Percentiles rank a stretch among this genome's conserved stretches.
These are phyloP conservation scores for Hydnomerulius pinastri DNA, from an alignment of 768 basidiomycete species.

Conservation along the genomic window DNA sequence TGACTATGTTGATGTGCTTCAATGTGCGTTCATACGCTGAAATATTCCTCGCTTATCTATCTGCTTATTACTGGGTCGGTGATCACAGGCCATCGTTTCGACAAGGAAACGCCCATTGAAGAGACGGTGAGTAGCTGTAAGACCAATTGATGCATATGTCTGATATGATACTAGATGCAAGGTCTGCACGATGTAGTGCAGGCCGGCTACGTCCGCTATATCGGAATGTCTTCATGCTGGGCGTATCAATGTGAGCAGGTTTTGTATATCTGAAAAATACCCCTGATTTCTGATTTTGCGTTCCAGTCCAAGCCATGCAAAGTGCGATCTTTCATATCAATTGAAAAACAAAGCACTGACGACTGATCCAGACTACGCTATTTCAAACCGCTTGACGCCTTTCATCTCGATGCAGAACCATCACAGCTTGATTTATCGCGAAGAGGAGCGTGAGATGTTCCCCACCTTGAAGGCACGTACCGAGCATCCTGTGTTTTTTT, in stretches of 20 bases:
- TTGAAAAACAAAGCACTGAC: background rate
- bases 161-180: constrained; percentile 31
- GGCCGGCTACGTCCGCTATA: constrained; percentile 42
- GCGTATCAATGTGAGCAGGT: constrained; percentile 29
- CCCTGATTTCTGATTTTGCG: background rate
- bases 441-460: constrained; percentile 68
- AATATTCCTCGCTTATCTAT: background rate
- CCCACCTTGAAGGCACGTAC: constrained; percentile 50
- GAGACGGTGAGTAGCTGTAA: constrained; percentile 22
- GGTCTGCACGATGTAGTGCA: constrained; percentile 46
- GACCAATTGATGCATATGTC: background rate
- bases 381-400: constrained; percentile 54
- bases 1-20: constrained; percentile 57
- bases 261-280: background rate
- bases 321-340: constrained; percentile 9
- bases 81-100: constrained; percentile 40
- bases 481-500: background rate
- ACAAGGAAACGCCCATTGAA: constrained; percentile 44
- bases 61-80: background rate
- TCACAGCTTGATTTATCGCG: constrained; percentile 60
- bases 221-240: constrained; percentile 35
- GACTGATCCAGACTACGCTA: constrained; percentile 51
- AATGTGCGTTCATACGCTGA: constrained; percentile 37
- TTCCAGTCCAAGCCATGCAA: constrained; percentile 32
- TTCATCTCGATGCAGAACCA: constrained; percentile 77